Conservation (phyloP, 202 grass and related monocot genomes). For the Dendrocalamus latiflorus region DNA sequence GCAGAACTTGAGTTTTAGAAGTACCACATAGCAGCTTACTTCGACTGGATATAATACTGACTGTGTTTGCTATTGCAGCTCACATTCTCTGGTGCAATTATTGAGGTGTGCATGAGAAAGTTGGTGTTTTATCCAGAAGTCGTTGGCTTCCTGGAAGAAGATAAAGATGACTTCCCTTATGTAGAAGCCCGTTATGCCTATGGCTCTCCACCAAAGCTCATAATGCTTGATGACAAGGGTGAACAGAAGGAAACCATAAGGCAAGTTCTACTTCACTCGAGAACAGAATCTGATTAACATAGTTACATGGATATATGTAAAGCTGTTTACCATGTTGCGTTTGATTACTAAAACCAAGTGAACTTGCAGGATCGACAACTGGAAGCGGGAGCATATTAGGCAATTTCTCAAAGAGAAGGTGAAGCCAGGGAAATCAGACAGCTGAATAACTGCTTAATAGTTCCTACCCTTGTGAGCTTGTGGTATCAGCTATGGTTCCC, state of each 20-base stretch:
- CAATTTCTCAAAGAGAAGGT: slow-evolving; percentile 91
- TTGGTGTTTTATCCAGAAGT: slow-evolving; percentile 96
- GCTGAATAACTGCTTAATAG: slow-evolving; percentile 10
- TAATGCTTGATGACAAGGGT: slow-evolving; percentile 80
- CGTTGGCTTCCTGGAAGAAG: slow-evolving; percentile 75
- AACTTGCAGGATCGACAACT: slow-evolving; percentile 85
- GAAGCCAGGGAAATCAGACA: slow-evolving; percentile 45
- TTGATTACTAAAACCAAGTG: not conserved
- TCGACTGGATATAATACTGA: not conserved
- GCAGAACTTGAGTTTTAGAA: not conserved
- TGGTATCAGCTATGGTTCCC: not conserved
- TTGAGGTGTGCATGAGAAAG: slow-evolving; percentile 99
- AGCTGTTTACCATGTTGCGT: not conserved
- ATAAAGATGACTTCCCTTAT: slow-evolving; percentile 82
- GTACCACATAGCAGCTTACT: not conserved
- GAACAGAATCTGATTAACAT: not conserved
- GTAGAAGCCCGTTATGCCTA: slow-evolving; percentile 70
- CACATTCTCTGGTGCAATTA: slow-evolving; percentile 78
- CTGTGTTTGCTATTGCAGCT: slow-evolving; percentile 49
- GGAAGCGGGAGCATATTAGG: slow-evolving; percentile 87
- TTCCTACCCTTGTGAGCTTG: not conserved
- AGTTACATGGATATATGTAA: not conserved
- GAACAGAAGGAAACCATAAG: slow-evolving; percentile 87
- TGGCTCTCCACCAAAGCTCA: slow-evolving; percentile 90
- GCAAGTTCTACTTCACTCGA: slow-evolving; percentile 28